These are phyloP conservation scores for Auricularia sp. DNA, from an alignment of 768 basidiomycete genomes.

Conservation along the genomic window DNA sequence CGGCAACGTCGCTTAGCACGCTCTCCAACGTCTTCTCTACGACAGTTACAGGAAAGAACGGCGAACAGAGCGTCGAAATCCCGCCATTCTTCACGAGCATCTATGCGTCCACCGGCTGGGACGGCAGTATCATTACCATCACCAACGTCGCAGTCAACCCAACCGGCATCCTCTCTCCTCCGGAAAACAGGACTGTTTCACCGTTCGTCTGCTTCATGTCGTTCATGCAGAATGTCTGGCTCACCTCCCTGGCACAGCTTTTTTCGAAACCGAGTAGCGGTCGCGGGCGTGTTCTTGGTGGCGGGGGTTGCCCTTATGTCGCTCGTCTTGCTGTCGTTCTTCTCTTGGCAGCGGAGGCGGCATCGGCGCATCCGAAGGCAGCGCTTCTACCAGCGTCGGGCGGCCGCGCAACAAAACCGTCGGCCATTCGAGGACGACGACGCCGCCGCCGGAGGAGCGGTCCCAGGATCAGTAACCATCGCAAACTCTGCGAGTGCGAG, in stretches of 20 bases:
- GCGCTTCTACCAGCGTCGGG: background rate
- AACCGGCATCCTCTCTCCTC: constrained; percentile 2
- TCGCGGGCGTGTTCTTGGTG: constrained; percentile 30
- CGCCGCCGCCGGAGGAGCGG: background rate
- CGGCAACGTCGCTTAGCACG: constrained; percentile 1
- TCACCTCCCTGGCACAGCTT: constrained; percentile 12
- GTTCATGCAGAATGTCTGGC: background rate
- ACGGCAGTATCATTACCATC: constrained; percentile 1
- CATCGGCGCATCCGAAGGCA: constrained; percentile 30
- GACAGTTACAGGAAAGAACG: background rate
- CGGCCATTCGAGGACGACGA: background rate
- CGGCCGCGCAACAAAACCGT: background rate
- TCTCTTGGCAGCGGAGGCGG: constrained; percentile 57
- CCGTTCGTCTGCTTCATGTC: background rate
- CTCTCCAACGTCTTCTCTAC: background rate
- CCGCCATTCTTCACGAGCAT: constrained; percentile 5
- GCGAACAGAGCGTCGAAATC: background rate
- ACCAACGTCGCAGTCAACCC: constrained; percentile 5
- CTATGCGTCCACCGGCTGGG: constrained; percentile 2
- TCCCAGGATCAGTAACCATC: background rate
- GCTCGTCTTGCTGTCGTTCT: constrained; percentile 59
- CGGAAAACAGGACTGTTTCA: background rate
- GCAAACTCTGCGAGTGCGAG: background rate
- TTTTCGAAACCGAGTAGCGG: constrained; percentile 32
- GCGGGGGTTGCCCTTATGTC: constrained; percentile 36